These are phyloP conservation scores for Fusarium bulbicola DNA, from an alignment of 2,329 filamentous ascomycete genomes.

Conservation along the genomic window DNA sequence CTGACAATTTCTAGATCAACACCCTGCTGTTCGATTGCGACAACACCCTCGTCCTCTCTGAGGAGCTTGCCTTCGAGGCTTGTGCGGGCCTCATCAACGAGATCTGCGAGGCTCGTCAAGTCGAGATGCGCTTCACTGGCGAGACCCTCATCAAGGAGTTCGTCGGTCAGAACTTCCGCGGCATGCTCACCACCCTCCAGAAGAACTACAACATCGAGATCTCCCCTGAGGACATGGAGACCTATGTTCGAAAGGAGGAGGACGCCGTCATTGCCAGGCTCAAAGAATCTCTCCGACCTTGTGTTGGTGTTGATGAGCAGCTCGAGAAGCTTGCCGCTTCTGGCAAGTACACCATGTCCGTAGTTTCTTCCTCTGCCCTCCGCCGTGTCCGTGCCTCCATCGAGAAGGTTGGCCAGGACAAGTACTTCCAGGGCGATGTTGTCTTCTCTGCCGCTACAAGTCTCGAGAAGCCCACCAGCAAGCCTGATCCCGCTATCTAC, in stretches of 20 bases:
- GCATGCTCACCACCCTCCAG: slow-evolving; percentile 84
- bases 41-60: slow-evolving; percentile 94
- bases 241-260: slow-evolving; percentile 80
- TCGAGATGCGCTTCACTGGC: slow-evolving; percentile 77
- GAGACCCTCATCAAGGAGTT: slow-evolving; percentile 84
- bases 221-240: slow-evolving; percentile 72
- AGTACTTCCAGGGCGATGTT: slow-evolving; percentile 79
- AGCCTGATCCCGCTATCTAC: slow-evolving; percentile 92
- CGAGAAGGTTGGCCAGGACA: slow-evolving; percentile 79
- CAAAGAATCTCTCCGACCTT: slow-evolving; percentile 71
- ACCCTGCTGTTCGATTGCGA: slow-evolving; percentile 81
- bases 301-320: slow-evolving; percentile 72
- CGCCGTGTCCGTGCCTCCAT: slow-evolving; percentile 81
- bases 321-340: slow-evolving; percentile 69
- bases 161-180: slow-evolving; percentile 93
- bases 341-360: slow-evolving; percentile 76
- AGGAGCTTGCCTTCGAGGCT: slow-evolving; percentile 90
- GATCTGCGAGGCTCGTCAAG: slow-evolving; percentile 74
- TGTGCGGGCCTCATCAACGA: slow-evolving; percentile 90
- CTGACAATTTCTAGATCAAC: slow-evolving; percentile 59
- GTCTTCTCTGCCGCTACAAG: slow-evolving; percentile 86
- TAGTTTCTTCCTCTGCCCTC: slow-evolving; percentile 84
- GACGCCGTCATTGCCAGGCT: slow-evolving; percentile 86
- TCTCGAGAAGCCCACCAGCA: slow-evolving; percentile 81
- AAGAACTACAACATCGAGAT: slow-evolving; percentile 79